A percentile compares a stretch with the other conserved stretches of the same genome.
phyloP scores from a whole-genome alignment of 441 rosid genomes.

The Populus hybrid region DNA sequence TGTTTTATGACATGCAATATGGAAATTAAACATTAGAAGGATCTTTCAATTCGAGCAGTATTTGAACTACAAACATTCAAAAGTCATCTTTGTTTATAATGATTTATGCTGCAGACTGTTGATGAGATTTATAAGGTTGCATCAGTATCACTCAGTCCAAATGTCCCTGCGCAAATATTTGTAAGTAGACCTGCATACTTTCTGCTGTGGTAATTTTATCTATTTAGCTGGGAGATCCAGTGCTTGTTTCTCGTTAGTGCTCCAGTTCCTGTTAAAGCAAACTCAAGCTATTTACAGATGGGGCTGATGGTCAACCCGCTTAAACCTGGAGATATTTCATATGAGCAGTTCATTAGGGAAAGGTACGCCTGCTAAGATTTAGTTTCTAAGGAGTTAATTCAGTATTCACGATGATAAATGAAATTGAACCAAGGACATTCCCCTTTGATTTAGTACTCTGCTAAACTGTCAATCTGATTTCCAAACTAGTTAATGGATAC shows the following conservation, averaged over 20 bases:
- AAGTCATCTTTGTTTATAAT: conserved; percentile 11
- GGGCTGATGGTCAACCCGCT: conserved; percentile 96
- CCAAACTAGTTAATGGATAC: neutral
- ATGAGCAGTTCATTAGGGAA: conserved; percentile 69
- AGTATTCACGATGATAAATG: neutral
- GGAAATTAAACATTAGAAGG: conserved; percentile 6
- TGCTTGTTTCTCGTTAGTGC: conserved; percentile 4
- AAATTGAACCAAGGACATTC: neutral
- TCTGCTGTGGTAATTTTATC: neutral
- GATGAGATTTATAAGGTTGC: conserved; percentile 95
- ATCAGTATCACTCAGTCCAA: conserved; percentile 85
- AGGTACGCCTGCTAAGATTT: conserved; percentile 45
- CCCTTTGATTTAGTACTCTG: neutral
- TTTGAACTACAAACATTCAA: conserved; percentile 1
- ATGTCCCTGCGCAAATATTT: conserved; percentile 93
- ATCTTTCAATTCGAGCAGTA: conserved; percentile 6
- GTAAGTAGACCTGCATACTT: conserved; percentile 46
- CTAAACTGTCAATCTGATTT: neutral
- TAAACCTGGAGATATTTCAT: conserved; percentile 90
- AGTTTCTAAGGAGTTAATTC: neutral
- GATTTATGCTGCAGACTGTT: conserved; percentile 57
- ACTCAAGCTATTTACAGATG: conserved; percentile 50
- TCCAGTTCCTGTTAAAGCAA: neutral
- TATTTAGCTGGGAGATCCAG: conserved; percentile 2
- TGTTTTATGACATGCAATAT: neutral